These are phyloP conservation scores for Boletus sp. DNA, from an alignment of 768 basidiomycete species.

Conservation along the genomic window DNA sequence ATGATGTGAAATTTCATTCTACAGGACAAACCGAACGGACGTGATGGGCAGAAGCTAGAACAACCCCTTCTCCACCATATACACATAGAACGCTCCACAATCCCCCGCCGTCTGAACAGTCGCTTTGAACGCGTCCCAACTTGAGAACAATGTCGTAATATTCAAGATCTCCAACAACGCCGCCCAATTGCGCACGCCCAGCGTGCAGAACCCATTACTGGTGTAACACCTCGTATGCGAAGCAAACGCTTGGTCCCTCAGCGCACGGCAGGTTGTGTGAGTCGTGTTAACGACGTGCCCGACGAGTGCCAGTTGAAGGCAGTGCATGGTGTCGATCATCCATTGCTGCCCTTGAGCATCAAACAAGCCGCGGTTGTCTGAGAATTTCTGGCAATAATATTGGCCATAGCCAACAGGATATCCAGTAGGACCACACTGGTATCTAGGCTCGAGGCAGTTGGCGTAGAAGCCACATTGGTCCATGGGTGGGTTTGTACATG, in stretches of 20 bases:
- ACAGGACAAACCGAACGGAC: not conserved
- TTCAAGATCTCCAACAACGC: conserved; percentile 34
- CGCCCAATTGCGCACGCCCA: conserved; percentile 36
- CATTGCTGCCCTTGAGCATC: conserved; percentile 36
- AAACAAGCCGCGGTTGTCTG: conserved; percentile 26
- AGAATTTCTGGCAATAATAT: conserved; percentile 40
- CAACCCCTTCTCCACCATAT: conserved; percentile 7
- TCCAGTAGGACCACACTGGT: conserved; percentile 41
- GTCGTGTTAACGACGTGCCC: conserved; percentile 29
- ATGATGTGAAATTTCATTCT: not conserved
- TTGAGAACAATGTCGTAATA: conserved; percentile 10
- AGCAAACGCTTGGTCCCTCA: conserved; percentile 38
- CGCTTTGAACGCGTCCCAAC: conserved; percentile 17
- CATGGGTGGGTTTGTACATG: conserved; percentile 31
- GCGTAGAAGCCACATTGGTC: conserved; percentile 44
- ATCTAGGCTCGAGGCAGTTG: conserved; percentile 42
- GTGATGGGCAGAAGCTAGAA: not conserved
- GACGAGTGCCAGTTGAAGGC: conserved; percentile 42
- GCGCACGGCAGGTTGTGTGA: conserved; percentile 29
- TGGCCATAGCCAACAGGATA: conserved; percentile 44
- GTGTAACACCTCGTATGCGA: conserved; percentile 43
- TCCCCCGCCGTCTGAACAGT: conserved; percentile 2
- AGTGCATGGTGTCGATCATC: conserved; percentile 46
- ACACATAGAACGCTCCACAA: conserved; percentile 14
- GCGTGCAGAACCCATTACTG: conserved; percentile 39